Base-by-base conservation (phyloP, 345 rosid species). In the Streptanthus diversifolius region DNA sequence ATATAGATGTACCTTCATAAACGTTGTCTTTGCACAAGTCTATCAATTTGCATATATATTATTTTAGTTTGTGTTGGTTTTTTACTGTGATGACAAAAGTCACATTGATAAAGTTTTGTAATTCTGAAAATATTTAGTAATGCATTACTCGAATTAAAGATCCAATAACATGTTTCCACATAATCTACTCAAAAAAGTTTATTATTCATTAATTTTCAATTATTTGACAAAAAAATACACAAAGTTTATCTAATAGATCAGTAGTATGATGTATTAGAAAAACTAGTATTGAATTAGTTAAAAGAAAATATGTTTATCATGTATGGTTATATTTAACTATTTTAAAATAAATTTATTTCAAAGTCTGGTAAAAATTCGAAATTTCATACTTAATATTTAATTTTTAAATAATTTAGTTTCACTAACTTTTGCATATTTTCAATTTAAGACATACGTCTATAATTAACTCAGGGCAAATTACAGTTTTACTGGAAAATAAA, bases 1-100 rank as follows among this genome's bases (percentile, higher is more conserved):
- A 21, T 41, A 30, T 8, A 2, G 19, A 35, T 27, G 66, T 61
- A 40, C 75, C 75, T 71, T 71, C 51, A 36, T 48, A 13, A 48
- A 17, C 36, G 19, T 24, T 47, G 30, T 12, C 7, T 36, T 57
- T 39, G 29, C 13, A 35, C 3, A 70, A 11, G 49, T 24, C 56
- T 47, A 24, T 24, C 32, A 15, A 12, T 24, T 24, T 47, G 27
- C 7, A 35, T 48, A 9, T 5, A 41, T 12, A 48, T 35, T 9
- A 45, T 30, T 43, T 63, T 13, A 29, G 40, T 55, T 35, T 43
- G 21, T 56, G 17, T n/a, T 57, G 57, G 1, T 5, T 30, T 30
- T 30, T 29, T 55, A 11, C 43, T 30, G 55, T 68, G 12, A 43
- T 43, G 55, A 21, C 45, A 30, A 19, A 55, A 44, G 0, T 12